These are phyloP conservation scores for Zymoseptoria pseudotritici DNA, from an alignment of 2,329 filamentous ascomycete genomes.

Conservation along the genomic window DNA sequence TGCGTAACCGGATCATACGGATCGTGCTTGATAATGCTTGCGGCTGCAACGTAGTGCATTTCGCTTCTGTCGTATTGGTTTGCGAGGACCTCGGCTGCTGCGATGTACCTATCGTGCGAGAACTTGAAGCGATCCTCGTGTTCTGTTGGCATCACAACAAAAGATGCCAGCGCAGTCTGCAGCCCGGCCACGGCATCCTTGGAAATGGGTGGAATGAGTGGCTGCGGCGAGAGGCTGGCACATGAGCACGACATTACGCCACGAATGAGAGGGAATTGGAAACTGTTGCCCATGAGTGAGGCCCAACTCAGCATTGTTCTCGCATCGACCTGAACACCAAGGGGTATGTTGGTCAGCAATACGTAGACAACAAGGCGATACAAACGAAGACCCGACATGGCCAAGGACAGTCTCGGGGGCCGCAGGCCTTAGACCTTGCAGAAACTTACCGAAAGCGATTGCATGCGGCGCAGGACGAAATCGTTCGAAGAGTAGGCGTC, in stretches of 20 bases:
- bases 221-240: too few species aligned
- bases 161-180: conserved; percentile 73
- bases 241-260: conserved; percentile 69
- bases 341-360: too few species aligned
- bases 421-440: too few species aligned
- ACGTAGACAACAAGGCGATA: too few species aligned
- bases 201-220: conserved; percentile 49
- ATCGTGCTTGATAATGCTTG: conserved; percentile 68
- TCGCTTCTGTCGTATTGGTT: conserved; percentile 60
- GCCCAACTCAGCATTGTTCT: conserved; percentile 80
- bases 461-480: conserved; percentile 74
- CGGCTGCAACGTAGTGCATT: conserved; percentile 88
- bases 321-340: too few species aligned
- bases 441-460: too few species aligned
- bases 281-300: conserved; percentile 70
- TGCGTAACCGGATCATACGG: conserved; percentile 50
- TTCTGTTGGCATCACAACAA: conserved; percentile 72
- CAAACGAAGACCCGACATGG: too few species aligned
- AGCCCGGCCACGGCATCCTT: conserved; percentile 70
- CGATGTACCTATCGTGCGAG: conserved; percentile 78
- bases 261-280: conserved; percentile 75
- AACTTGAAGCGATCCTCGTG: conserved; percentile 82
- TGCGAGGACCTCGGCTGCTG: conserved; percentile 64
- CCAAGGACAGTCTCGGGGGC: too few species aligned
- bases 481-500: conserved; percentile 72